phyloP scores from a whole-genome alignment of 176 grass and related monocot genomes.

The Hyparrhenia diplandra region DNA sequence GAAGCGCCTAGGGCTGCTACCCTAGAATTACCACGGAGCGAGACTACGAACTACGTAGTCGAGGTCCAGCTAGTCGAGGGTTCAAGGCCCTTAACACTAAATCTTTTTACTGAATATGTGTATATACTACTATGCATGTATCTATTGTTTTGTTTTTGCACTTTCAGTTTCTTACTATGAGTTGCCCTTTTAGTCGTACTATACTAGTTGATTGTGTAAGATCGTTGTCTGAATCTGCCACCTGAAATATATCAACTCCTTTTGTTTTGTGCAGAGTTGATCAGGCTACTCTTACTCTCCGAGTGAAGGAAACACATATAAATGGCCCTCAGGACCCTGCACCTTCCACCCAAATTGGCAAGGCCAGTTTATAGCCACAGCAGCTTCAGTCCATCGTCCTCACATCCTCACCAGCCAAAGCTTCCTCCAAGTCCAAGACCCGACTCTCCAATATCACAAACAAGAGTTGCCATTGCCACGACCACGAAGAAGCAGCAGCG shows the following conservation, averaged over 20 bases:
- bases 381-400: not conserved
- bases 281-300: not conserved
- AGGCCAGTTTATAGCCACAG: not conserved
- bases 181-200: not conserved
- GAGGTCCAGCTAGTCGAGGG: too few species aligned
- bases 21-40: too few species aligned
- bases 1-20: too few species aligned
- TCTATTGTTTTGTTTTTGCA: not conserved
- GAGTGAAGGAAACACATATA: not conserved
- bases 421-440: not conserved
- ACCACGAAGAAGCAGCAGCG: not conserved
- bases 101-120: not conserved
- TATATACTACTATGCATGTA: not conserved
- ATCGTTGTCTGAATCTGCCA: not conserved
- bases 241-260: not conserved
- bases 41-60: too few species aligned
- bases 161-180: not conserved
- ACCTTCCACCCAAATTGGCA: slow-evolving; percentile 13
- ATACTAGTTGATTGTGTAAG: not conserved
- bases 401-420: not conserved
- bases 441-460: not conserved
- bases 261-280: not conserved
- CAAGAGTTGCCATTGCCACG: not conserved
- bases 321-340: slow-evolving; percentile 39
- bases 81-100: too few species aligned